Base-by-base conservation (phyloP, 225 moss, liverwort and hornwort species). In the Polytrichum commune region DNA sequence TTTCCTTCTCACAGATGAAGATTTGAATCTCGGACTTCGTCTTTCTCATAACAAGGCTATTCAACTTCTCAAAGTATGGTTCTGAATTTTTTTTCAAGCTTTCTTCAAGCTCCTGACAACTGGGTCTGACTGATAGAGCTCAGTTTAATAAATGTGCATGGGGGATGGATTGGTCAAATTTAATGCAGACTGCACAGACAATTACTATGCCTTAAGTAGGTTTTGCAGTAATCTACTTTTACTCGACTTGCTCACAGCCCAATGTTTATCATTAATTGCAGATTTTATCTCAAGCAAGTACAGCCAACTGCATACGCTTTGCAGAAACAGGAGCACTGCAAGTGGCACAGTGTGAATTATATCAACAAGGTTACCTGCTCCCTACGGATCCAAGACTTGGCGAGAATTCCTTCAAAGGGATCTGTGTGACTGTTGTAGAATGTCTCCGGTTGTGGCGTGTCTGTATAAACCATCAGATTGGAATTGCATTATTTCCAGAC, bases 361-460 rank as follows among this genome's bases (percentile, higher is more conserved):
- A 90, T 62, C 82, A 77, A 58, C 85, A 89, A 65, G 78, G 81
- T 18, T 84, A 77, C 55, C 77, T 78, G 3, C 53, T 76, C 5
- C 79, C 84, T 32, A 65, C 77, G 23, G 46, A 76, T 19, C 69
- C 80, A 35, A 74, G 74, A 27, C 70, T 76, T 57, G 81, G 69
- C 57, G 71, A 81, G n/a, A 54, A 64, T 7, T 67, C 81, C 0
- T 81, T 84, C 38, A 73, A 81, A 58, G 69, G 74, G 68, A 33
- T 89, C 61, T 60, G 80, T 75, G 27, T 72, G 66, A 85, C 82
- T 5, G 73, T 84, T 24, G 77, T 76, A 26, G 92, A 93, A 64
- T 84, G 85, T 27, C 68, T 97, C 19, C 92, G 92, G 46, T 80
- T 93, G n/a, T 97, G 93, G 96, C 89, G 88, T 28, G 88, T 92